Base-by-base conservation (phyloP, 2,329 filamentous ascomycete species). In the Emmonsiellopsis sp. region DNA sequence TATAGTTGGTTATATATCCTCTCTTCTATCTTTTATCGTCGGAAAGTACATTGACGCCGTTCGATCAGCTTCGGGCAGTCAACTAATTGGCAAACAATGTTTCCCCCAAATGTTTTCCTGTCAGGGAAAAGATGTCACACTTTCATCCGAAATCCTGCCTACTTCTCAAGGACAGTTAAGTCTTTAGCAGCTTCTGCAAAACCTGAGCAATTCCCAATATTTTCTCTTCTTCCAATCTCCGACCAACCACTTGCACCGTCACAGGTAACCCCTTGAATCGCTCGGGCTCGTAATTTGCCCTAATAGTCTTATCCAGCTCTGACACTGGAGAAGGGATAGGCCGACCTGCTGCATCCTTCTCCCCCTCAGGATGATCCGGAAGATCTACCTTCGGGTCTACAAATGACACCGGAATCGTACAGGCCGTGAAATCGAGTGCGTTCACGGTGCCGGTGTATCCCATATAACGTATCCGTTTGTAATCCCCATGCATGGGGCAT, bases 391-490 rank as follows among this genome's bases (percentile, higher is more conserved):
- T 57, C 56, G 67, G 62, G 7, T 51, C 37, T 37, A 51, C 49
- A 10, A 43, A 42, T 31, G 49, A 42, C 35, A 75, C 76, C 0
- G 82, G 81, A 11, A 85, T 65, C 0, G 79, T 75, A 2, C 82
- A 64, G 0, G 80, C 76, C 0, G 79, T 72, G 58, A 84, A 85
- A 59, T 85, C 82, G 0, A 85, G 68, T 8, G 84, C 67, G 58
- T 84, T 83, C 74, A 79, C 82, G 5, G 82, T 71, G 59, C 81
- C 81, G 0, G 80, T 83, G 57, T 83, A 83, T 3, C 81, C 81
- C 37, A 64, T 16, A n/a, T 46, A 50, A 31, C 46, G 44, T 31
- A 31, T 30, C 13, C 37, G 45, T 31, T 51, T 51, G 35, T 46
- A 31, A 16, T 44, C 37, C 30, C 32, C 38, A 20, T 54, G 44